A percentile compares a stretch with the other conserved stretches of the same genome.
phyloP scores from a whole-genome alignment of 208 protist species.

The Trichomonas vaginalis region DNA sequence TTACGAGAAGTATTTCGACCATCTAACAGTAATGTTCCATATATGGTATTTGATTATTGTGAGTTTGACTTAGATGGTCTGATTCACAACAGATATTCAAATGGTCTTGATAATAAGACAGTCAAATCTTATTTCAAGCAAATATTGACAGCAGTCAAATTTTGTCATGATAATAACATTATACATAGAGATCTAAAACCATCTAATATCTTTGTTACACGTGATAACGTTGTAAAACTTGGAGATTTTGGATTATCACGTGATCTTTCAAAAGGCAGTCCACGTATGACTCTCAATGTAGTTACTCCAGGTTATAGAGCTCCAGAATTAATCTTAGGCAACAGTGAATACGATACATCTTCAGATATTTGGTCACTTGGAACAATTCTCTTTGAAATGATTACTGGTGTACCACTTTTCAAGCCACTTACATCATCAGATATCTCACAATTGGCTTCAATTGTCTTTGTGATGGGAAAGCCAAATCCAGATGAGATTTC shows the following conservation, averaged over 20 bases:
- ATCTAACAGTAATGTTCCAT: neutral
- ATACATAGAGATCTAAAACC: conserved; percentile 1
- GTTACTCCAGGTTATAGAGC: neutral
- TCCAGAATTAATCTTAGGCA: neutral
- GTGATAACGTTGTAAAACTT: neutral
- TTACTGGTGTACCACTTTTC: neutral
- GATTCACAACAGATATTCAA: too few species aligned
- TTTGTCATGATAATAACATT: neutral
- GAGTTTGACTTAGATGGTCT: neutral
- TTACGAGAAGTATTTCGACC: neutral
- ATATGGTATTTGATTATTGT: neutral
- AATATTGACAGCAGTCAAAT: neutral
- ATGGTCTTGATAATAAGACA: neutral
- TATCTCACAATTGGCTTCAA: neutral
- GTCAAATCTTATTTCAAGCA: neutral
- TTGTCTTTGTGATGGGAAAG: neutral
- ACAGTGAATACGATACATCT: neutral
- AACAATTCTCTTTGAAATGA: neutral
- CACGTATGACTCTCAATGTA: neutral
- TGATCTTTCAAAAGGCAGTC: neutral
- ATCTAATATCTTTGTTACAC: neutral
- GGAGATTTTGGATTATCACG: neutral
- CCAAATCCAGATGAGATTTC: neutral
- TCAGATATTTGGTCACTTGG: neutral
- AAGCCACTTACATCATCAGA: neutral